These are phyloP conservation scores for Euphrasia confusa DNA, from an alignment of 257 asterid species.

Conservation along the genomic window DNA sequence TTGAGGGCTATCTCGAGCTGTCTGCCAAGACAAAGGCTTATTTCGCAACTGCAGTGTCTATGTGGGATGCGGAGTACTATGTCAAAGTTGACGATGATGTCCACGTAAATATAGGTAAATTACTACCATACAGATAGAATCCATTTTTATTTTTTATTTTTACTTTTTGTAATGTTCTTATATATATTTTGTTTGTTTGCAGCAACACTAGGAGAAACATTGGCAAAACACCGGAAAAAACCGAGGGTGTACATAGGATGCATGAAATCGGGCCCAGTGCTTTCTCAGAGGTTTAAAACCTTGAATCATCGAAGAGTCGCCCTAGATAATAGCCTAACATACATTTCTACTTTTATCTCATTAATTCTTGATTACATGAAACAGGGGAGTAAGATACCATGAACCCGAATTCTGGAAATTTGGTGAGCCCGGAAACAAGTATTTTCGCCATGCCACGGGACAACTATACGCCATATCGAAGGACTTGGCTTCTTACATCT, in stretches of 20 bases:
- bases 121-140: background rate
- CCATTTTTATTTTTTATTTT: no score
- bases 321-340: background rate
- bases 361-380: slow-evolving; percentile 7
- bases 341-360: slow-evolving; percentile 3
- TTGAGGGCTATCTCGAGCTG: slow-evolving; percentile 87
- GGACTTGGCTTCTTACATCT: slow-evolving; percentile 73
- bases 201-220: slow-evolving; percentile 83
- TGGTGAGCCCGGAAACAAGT: slow-evolving; percentile 87
- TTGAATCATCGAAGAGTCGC: background rate
- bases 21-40: slow-evolving; percentile 87
- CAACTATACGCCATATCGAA: slow-evolving; percentile 85
- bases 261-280: slow-evolving; percentile 95
- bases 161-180: background rate
- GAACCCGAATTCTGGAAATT: slow-evolving; percentile 95
- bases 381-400: slow-evolving; percentile 90
- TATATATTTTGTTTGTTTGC: slow-evolving; percentile 24
- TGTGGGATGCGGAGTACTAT: slow-evolving; percentile 91
- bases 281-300: slow-evolving; percentile 64
- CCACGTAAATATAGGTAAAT: slow-evolving; percentile 83
- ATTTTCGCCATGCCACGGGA: slow-evolving; percentile 94
- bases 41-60: slow-evolving; percentile 68
- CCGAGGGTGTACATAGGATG: slow-evolving; percentile 77
- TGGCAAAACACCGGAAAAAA: slow-evolving; percentile 61
- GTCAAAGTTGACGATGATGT: slow-evolving; percentile 96